Evolutionary conservation across 2,329 filamentous ascomycete species (phyloP), one percentile per base, ranked within the genome.

Genomic region (Parastagonospora nodorum): DNA sequence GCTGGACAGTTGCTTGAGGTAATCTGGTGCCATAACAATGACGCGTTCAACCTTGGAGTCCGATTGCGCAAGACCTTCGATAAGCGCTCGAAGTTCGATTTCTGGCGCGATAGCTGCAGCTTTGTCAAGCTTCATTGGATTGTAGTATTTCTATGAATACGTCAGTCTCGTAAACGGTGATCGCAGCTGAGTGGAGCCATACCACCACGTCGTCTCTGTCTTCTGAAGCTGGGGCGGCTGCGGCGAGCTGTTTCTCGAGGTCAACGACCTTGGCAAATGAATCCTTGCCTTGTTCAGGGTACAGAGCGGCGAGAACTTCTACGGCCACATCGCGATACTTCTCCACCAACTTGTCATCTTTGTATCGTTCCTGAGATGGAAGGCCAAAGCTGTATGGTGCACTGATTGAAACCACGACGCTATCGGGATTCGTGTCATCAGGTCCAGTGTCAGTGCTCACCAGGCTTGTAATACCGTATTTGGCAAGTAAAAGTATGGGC

Each of bases 161-260:
- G 32, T 50, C 12, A 55, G 48, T 15, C 9, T 14, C 14, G 14
- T 8, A 8, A 35, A 27, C 11, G 10, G 7, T 33, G 5, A 10
- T 19, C 9, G 10, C 8, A 8, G 19, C 12, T 29, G 29, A 6
- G 2, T 6, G 8, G 8, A 16, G 12, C 46, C 57, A 48, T 31
- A 59, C 57, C 2, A 84, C 86, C 39, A 88, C 82, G 67, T 88
- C 84, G 51, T 84, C 76, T 14, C 79, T 78, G 47, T 84, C 81
- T 65, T 84, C 80, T 1, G 81, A 78, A 53, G 82, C 79, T 3
- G 85, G 84, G 4, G 83, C 83, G 31, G 81, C 78, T 42, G 78
- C 75, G 4, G 86, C 85, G 42, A 88, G 78, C 58, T 82, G 83
- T 64, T 81, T 83, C 65, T 88, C 85, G 15, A 89, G 77, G 2